Evolutionary conservation across 1,284 basidiomycete species (phyloP), one percentile per base, ranked within the genome.

Genomic region (Ceraceosorus bombacis): DNA sequence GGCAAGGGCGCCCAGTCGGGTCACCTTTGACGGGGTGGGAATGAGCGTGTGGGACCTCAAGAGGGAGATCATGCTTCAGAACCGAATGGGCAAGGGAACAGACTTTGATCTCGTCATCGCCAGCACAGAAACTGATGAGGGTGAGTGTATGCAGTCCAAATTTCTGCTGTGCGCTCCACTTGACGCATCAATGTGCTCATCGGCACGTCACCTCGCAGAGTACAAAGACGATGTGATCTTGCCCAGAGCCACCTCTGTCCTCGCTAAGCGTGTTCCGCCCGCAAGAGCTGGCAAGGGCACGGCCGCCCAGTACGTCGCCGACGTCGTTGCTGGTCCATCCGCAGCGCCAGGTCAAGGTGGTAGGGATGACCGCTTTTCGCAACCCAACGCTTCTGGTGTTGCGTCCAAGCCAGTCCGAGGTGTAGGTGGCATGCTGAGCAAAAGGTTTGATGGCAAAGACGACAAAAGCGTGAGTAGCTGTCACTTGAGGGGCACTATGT

Each of bases 11-110:
- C 92, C 96, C 80, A 92, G 90, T 64, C 84, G 91, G 77, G 86
- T 97, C 79, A 88, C 90, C 61, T 97, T 99, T 81, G 94, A 98
- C 78, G 94, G 94, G 73, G 96, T 94, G 66, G 90, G 91, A 67
- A 96, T 99, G 78, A 93, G 91, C 73, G 90, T 98, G 67, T 98
- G 96, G 83, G 95, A 99, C 80, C 82, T 99, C 78, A 99, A 99
- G 82, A 89, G 88, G 81, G 94, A 98, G 81, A 90, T 99, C 78
- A 94, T 99, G 74, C 81, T 95, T 67, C 88, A 88, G 77, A 96
- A 96, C 79, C 93, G 89, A 79, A 86, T 99, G 79, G 85, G 85
- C 80, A 95, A 95, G 81, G 91, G 91, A 63, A 90, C 88, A 76
- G 95, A 98, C 78, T 97, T 98, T 82, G 95, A 99, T 80, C 83